Percentiles rank a stretch among this genome's conserved stretches.
Conservation (phyloP, 1,284 basidiomycete genomes). For the Cystobasidiaceae sp. region DNA sequence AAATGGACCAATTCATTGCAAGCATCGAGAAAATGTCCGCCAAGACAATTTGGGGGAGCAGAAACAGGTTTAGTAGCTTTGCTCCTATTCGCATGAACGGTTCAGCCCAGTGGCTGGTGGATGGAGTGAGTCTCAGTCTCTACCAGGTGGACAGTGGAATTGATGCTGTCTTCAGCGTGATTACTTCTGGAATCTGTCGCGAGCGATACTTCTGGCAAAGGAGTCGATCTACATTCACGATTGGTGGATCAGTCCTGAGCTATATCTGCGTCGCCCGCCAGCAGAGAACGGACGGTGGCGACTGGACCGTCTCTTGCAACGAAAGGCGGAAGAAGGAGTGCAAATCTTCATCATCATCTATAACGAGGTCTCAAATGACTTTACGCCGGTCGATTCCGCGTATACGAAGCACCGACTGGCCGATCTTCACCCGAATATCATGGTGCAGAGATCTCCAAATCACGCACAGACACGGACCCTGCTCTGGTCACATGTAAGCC, state of each 20-base stretch:
- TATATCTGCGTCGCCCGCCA: conserved; percentile 42
- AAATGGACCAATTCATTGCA: conserved; percentile 97
- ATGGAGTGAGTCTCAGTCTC: conserved; percentile 64
- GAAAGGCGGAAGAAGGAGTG: conserved; percentile 92
- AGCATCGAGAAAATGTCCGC: conserved; percentile 77
- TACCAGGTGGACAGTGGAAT: no score
- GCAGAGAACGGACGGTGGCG: conserved; percentile 60
- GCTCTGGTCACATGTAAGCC: conserved; percentile 77
- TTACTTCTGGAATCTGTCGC: conserved; percentile 95
- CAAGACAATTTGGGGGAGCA: conserved; percentile 70
- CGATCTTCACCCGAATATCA: conserved; percentile 82
- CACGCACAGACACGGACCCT: conserved; percentile 97
- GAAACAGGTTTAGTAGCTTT: conserved; percentile 88
- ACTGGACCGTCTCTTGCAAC: conserved; percentile 77
- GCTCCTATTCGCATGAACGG: conserved; percentile 90
- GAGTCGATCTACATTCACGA: conserved; percentile 66
- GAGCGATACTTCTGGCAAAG: conserved; percentile 83
- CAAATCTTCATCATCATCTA: conserved; percentile 95
- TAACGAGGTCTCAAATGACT: conserved; percentile 95
- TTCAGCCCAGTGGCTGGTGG: conserved; percentile 97
- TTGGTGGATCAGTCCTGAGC: conserved; percentile 83
- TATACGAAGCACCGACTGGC: conserved; percentile 89
- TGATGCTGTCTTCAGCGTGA: no score
- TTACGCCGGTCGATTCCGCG: conserved; percentile 60
- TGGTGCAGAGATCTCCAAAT: conserved; percentile 93